Evolutionary conservation across 257 asterid species (phyloP).

Genomic region (Ajuga chamaepitys): DNA sequence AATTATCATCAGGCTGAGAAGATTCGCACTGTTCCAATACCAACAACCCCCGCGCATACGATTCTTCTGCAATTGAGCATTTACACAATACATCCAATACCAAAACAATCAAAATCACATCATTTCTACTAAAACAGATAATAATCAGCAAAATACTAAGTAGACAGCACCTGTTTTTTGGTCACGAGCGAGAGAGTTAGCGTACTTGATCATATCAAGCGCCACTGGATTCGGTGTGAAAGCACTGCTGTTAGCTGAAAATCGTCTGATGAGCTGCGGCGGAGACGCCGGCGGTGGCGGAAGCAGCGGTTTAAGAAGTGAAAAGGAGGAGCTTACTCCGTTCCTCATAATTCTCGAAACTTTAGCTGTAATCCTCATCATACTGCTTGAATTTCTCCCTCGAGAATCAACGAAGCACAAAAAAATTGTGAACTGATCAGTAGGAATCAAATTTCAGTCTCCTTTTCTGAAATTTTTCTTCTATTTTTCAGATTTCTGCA

Average conservation of each 20-base stretch:
- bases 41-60: constrained; percentile 61
- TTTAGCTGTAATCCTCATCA: constrained; percentile 47
- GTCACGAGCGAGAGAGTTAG: constrained; percentile 62
- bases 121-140: background rate
- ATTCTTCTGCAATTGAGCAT: constrained; percentile 48
- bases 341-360: constrained; percentile 28
- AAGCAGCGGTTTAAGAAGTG: constrained; percentile 25
- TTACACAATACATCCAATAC: background rate
- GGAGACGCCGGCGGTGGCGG: constrained; percentile 17
- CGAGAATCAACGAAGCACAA: background rate
- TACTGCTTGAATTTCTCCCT: constrained; percentile 6
- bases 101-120: background rate
- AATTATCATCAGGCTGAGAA: constrained; percentile 56
- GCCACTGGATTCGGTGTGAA: constrained; percentile 53
- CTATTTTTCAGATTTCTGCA: background rate
- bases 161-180: constrained; percentile 49
- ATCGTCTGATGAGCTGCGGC: constrained; percentile 25
- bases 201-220: constrained; percentile 73
- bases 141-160: background rate
- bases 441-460: constrained; percentile 5
- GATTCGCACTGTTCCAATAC: constrained; percentile 86
- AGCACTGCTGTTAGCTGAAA: constrained; percentile 21
- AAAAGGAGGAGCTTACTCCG: constrained; percentile 20
- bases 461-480: constrained; percentile 2
- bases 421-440: background rate